phyloP scores from a whole-genome alignment of 2,329 filamentous ascomycete genomes.

The Clonostachys byssicola region DNA sequence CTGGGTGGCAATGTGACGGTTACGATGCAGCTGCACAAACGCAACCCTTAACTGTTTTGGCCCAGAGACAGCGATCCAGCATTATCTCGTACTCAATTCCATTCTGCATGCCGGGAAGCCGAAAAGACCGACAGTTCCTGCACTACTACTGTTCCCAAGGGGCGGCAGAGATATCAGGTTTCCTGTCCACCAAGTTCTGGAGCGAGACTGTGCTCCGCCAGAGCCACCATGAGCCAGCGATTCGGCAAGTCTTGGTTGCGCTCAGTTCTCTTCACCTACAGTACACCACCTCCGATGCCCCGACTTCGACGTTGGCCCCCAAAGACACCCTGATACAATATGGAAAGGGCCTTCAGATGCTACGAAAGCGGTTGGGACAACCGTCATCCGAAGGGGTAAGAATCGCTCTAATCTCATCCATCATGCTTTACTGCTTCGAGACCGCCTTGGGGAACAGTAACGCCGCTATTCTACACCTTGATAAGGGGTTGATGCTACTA shows the following conservation, averaged over 20 bases:
- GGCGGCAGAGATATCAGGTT: conserved; percentile 6
- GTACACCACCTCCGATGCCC: background rate
- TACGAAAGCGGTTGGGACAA: background rate
- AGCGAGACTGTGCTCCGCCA: conserved; percentile 3
- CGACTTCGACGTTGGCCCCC: background rate
- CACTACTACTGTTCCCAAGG: conserved; percentile 8
- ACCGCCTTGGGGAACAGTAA: conserved; percentile 5
- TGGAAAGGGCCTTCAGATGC: background rate
- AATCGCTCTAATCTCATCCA: conserved; percentile 5
- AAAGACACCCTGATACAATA: background rate
- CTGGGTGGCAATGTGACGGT: background rate
- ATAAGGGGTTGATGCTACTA: conserved; percentile 2
- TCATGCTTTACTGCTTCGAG: conserved; percentile 8
- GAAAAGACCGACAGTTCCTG: conserved; percentile 7
- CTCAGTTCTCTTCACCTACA: conserved; percentile 7
- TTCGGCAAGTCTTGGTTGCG: conserved; percentile 7
- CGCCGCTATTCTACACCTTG: conserved; percentile 6
- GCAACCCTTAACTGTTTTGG: too few relatives aligned
- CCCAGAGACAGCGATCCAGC: too few relatives aligned
- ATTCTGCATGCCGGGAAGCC: conserved; percentile 7
- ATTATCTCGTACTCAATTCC: conserved; percentile 5
- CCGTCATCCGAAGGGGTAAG: background rate
- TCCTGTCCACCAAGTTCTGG: conserved; percentile 6
- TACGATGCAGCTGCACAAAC: background rate
- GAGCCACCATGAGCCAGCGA: conserved; percentile 5